These are phyloP conservation scores for Suillus alpinus DNA, from an alignment of 768 basidiomycete species.

Conservation along the genomic window DNA sequence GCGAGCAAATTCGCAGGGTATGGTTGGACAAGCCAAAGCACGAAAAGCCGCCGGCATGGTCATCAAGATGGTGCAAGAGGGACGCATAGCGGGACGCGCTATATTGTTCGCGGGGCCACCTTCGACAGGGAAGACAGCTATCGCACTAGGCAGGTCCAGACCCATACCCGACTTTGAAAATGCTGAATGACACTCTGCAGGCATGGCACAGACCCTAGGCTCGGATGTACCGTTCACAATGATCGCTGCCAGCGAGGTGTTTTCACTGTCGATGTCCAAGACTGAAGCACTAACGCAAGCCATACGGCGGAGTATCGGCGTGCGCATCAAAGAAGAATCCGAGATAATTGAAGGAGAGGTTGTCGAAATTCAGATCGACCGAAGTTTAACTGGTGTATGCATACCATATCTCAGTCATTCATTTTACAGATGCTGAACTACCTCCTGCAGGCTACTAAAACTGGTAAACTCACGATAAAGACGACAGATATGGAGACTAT, in stretches of 20 bases:
- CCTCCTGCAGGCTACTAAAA: conserved; percentile 83
- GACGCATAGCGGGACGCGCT: conserved; percentile 90
- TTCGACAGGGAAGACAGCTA: conserved; percentile 96
- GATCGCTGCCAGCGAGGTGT: conserved; percentile 97
- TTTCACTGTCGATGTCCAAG: conserved; percentile 97
- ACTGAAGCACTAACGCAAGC: conserved; percentile 98
- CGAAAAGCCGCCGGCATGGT: conserved; percentile 98
- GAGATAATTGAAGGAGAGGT: conserved; percentile 98
- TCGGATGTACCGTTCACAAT: conserved; percentile 96
- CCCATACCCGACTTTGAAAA: neutral
- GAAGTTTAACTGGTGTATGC: conserved; percentile 89
- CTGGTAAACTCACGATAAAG: conserved; percentile 95
- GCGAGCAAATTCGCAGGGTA: conserved; percentile 84
- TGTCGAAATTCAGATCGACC: conserved; percentile 97
- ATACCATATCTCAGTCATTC: neutral
- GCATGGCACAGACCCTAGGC: conserved; percentile 95
- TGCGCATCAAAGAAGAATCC: conserved; percentile 95
- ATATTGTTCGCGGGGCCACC: conserved; percentile 98
- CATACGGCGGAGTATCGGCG: conserved; percentile 93
- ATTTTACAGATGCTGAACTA: neutral
- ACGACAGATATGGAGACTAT: conserved; percentile 99
- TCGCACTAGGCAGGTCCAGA: conserved; percentile 79
- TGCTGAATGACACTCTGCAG: conserved; percentile 36
- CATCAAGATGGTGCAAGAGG: conserved; percentile 97
- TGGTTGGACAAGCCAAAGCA: conserved; percentile 96